phyloP scores from a whole-genome alignment of 2,329 filamentous ascomycete genomes.

The Fusarium papillatum region DNA sequence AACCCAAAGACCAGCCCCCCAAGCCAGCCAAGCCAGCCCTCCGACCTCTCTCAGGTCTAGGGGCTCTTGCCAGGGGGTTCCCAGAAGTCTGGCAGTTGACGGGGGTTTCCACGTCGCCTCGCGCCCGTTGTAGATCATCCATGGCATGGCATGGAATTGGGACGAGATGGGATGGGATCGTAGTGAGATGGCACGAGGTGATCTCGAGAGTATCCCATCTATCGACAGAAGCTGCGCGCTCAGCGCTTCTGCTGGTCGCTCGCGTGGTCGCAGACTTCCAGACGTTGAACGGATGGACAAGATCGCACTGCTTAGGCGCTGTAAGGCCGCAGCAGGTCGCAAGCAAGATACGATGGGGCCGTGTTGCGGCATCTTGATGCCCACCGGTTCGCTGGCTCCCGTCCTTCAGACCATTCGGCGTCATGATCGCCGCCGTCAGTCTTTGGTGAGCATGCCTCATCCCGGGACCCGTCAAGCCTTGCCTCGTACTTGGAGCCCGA shows the following conservation, averaged over 20 bases:
- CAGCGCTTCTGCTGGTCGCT: constrained; percentile 36
- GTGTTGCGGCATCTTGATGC: constrained; percentile 31
- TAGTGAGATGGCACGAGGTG: constrained; percentile 35
- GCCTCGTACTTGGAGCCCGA: constrained; percentile 17
- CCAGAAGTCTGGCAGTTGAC: constrained; percentile 34
- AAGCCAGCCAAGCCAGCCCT: constrained; percentile 6
- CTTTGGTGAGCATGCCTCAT: constrained; percentile 36
- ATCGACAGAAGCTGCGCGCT: neutral
- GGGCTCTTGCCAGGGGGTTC: constrained; percentile 31
- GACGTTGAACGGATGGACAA: constrained; percentile 36
- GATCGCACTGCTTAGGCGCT: constrained; percentile 17
- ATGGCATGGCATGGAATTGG: constrained; percentile 40
- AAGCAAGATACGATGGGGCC: constrained; percentile 36
- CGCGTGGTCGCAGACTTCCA: constrained; percentile 34
- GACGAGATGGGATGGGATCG: constrained; percentile 37
- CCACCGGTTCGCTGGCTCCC: constrained; percentile 45
- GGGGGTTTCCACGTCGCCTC: constrained; percentile 36
- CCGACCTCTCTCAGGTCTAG: constrained; percentile 26
- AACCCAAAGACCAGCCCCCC: constrained; percentile 15
- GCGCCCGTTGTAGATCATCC: constrained; percentile 39
- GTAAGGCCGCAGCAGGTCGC: constrained; percentile 22
- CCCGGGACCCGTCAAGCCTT: constrained; percentile 26
- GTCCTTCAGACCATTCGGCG: constrained; percentile 34
- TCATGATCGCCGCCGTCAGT: constrained; percentile 43
- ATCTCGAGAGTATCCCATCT: neutral